A percentile compares a stretch with the other conserved stretches of the same genome.
Conservation (phyloP, 495 filamentous ascomycete species). For the Corynascus novoguineensis region DNA sequence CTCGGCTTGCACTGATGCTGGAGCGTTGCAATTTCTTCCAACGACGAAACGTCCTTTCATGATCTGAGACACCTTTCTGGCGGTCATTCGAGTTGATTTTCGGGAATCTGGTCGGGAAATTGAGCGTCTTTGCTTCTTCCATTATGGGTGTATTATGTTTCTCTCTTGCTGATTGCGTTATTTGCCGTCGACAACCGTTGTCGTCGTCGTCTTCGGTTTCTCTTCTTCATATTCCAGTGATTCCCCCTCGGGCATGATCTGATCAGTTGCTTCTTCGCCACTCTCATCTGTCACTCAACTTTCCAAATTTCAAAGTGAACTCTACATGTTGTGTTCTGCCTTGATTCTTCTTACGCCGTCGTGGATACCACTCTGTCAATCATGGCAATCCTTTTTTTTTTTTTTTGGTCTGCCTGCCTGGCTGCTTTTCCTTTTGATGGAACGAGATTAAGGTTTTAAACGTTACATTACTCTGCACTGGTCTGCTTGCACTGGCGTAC, state of each 20-base stretch:
- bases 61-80: slow-evolving; percentile 17
- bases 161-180: slow-evolving; percentile 9
- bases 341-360: slow-evolving; percentile 17
- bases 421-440: slow-evolving; percentile 7
- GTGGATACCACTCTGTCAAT: slow-evolving; percentile 27
- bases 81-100: slow-evolving; percentile 20
- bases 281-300: slow-evolving; percentile 24
- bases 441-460: slow-evolving; percentile 23
- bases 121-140: slow-evolving; percentile 21
- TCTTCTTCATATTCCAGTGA: slow-evolving; percentile 20
- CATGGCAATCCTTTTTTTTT: slow-evolving; percentile 13
- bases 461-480: neutral
- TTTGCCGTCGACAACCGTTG: slow-evolving; percentile 6
- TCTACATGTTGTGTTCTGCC: slow-evolving; percentile 10
- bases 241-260: slow-evolving; percentile 21
- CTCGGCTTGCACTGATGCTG: slow-evolving; percentile 3
- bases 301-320: slow-evolving; percentile 27
- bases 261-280: slow-evolving; percentile 13
- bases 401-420: slow-evolving; percentile 17
- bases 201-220: slow-evolving; percentile 4
- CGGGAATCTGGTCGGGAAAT: slow-evolving; percentile 19
- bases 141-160: slow-evolving; percentile 24
- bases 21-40: slow-evolving; percentile 3
- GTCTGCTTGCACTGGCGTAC: slow-evolving; percentile 1
- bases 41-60: slow-evolving; percentile 14